These are phyloP conservation scores for Wakefieldia striispora DNA, from an alignment of 768 basidiomycete species.

Conservation along the genomic window DNA sequence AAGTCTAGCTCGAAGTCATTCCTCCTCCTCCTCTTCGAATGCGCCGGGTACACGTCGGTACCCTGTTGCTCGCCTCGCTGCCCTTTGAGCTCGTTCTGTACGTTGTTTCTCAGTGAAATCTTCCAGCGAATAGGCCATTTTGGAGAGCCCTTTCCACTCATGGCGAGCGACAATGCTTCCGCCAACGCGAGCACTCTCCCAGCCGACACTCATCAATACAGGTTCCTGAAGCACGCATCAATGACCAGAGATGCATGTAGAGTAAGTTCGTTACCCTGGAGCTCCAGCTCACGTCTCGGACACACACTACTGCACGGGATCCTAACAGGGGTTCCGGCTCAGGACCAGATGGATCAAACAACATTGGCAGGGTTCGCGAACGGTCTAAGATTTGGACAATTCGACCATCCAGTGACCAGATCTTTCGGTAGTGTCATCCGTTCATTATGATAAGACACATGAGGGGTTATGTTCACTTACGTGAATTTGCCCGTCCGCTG, in stretches of 20 bases:
- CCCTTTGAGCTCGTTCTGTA: slow-evolving; percentile 32
- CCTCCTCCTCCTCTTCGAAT: slow-evolving; percentile 24
- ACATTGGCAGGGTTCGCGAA: slow-evolving; percentile 64
- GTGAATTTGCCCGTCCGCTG: slow-evolving; percentile 81
- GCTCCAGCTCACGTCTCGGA: slow-evolving; percentile 96
- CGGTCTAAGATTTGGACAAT: slow-evolving; percentile 85
- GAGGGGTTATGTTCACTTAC: slow-evolving; percentile 39
- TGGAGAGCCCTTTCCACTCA: slow-evolving; percentile 92
- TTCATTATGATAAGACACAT: slow-evolving; percentile 2
- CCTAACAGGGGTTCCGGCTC: slow-evolving; percentile 39
- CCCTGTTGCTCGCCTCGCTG: slow-evolving; percentile 8
- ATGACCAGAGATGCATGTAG: neutral
- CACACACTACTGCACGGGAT: slow-evolving; percentile 48
- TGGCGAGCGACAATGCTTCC: slow-evolving; percentile 86
- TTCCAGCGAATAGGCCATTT: slow-evolving; percentile 62
- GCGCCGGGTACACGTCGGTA: slow-evolving; percentile 26
- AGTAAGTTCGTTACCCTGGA: slow-evolving; percentile 52
- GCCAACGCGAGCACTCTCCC: slow-evolving; percentile 58
- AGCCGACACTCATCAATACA: slow-evolving; percentile 87
- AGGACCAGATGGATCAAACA: slow-evolving; percentile 67
- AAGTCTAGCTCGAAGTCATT: neutral
- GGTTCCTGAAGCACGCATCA: slow-evolving; percentile 57
- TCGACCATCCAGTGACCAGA: slow-evolving; percentile 93
- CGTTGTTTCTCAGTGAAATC: slow-evolving; percentile 67
- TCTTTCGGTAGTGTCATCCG: slow-evolving; percentile 42